Percentiles rank a stretch among this genome's conserved stretches.
These are phyloP conservation scores for Saccharomycopsis sp. DNA, from an alignment of 805 yeast genomes.

Conservation along the genomic window DNA sequence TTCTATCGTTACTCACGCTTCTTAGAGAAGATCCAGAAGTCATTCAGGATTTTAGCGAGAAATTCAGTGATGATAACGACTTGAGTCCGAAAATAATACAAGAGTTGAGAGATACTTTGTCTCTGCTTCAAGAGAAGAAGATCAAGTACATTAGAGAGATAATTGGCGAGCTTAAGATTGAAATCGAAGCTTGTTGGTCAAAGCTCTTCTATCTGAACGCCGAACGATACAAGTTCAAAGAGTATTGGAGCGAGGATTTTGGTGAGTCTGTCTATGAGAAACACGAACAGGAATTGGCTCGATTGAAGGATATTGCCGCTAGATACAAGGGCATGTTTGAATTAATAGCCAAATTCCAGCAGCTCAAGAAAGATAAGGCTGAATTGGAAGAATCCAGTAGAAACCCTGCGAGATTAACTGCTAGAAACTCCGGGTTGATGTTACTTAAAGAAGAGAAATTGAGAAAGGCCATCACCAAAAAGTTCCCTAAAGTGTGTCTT, in stretches of 20 bases:
- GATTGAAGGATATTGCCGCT: constrained; percentile 44
- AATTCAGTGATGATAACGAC: constrained; percentile 24
- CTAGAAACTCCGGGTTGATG: constrained; percentile 72
- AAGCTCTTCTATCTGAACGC: constrained; percentile 49
- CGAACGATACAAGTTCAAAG: constrained; percentile 43
- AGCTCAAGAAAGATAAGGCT: constrained; percentile 51
- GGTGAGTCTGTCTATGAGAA: constrained; percentile 55
- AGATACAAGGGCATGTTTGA: constrained; percentile 49
- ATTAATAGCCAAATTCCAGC: constrained; percentile 48
- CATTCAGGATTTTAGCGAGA: constrained; percentile 32
- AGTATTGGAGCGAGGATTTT: constrained; percentile 36
- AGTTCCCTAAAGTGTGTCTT: constrained; percentile 56
- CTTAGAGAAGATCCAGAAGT: constrained; percentile 42
- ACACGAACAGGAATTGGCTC: constrained; percentile 57
- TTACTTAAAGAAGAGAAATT: constrained; percentile 73
- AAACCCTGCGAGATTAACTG: constrained; percentile 72
- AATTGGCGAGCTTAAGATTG: constrained; percentile 52
- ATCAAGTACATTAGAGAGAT: constrained; percentile 60
- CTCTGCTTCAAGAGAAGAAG: constrained; percentile 53
- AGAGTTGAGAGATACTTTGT: constrained; percentile 49
- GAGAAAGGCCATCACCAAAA: constrained; percentile 59
- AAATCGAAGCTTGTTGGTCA: constrained; percentile 58
- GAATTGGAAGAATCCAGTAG: constrained; percentile 63
- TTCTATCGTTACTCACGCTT: constrained; percentile 50
- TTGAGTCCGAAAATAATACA: constrained; percentile 42